Base-by-base conservation (phyloP, 495 filamentous ascomycete genomes). In the Thozetella sp. region DNA sequence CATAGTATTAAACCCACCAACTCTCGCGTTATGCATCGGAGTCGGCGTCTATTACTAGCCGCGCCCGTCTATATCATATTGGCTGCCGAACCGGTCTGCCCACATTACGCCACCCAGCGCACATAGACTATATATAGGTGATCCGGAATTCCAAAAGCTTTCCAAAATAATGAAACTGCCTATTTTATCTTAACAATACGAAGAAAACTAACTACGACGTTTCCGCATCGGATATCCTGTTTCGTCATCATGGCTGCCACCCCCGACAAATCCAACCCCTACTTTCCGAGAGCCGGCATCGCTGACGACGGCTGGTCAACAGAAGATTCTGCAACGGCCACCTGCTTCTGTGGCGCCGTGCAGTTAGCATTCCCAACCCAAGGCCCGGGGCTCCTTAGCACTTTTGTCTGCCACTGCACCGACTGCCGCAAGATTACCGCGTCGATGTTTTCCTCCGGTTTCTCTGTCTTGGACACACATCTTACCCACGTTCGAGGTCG, bases 341-440 rank as follows among this genome's bases (percentile, higher is more conserved):
- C 79, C 24, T 85, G 82, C 66, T 80, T 74, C 68, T 86, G 83
- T 62, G 82, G 83, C 51, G 71, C 77, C 40, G 80, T 86, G 30
- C 83, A 85, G 58, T 65, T 85, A 1, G 58, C 69, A n/a, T 78
- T 86, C 53, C 77, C 79, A 24, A 76, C 68, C 34, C 25, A 74
- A 60, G 65, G 57, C 10, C 73, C 76, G 1, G 81, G 78, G 50
- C 65, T 83, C 2, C 48, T 82, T 60, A 69, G 73, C 68, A 77
- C 71, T 54, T 85, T 85, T 66, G 57, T 84, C 61, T 87, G 83
- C 69, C 76, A 87, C 72, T 86, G 84, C 70, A 61, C 67, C 43
- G 83, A 86, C 72, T 85, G 83, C 69, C 80, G 73, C 56, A 87
- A 87, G 63, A 75, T 86, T 62, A 85, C 82, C 6, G 82, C 83